A percentile compares a stretch with the other conserved stretches of the same genome.
Evolutionary conservation across 139 green algal species (phyloP).

Genomic region (Asterochloris sp.): DNA sequence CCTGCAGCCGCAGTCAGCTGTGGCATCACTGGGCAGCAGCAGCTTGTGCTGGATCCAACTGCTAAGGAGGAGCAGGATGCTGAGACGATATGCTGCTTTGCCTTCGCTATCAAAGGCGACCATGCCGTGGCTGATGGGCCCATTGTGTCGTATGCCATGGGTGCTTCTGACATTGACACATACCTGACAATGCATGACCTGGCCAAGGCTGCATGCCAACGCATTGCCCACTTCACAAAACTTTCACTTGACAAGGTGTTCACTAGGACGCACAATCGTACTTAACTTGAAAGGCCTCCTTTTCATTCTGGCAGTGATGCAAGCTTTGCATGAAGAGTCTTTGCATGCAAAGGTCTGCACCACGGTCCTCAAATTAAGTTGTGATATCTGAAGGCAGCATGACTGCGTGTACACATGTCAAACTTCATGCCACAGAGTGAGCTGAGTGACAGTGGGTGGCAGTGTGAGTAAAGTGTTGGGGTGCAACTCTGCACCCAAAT

Average conservation of each 20-base stretch:
- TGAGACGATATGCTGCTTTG: conserved; percentile 22
- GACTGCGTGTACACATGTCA: no score
- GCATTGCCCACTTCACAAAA: conserved; percentile 31
- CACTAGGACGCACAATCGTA: background rate
- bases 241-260: conserved; percentile 34
- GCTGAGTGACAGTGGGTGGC: no score
- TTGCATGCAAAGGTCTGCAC: no score
- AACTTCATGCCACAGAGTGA: no score
- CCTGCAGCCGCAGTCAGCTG: conserved; percentile 32
- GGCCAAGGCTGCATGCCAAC: conserved; percentile 19
- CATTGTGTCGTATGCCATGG: conserved; percentile 17
- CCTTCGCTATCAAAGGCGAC: conserved; percentile 9
- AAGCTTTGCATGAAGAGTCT: no score
- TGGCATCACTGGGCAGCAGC: conserved; percentile 9
- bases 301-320: no score
- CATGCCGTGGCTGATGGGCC: background rate
- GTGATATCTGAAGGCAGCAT: no score
- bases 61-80: conserved; percentile 42
- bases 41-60: conserved; percentile 38
- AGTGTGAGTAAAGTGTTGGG: no score
- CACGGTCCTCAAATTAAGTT: no score
- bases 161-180: conserved; percentile 6
- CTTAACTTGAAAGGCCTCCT: no score
- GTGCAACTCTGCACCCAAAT: no score
- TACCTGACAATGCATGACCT: conserved; percentile 25